Percentiles rank a stretch among this genome's conserved stretches.
These are phyloP conservation scores for Lasiodiplodia gonubiensis DNA, from an alignment of 2,329 filamentous ascomycete genomes.

Conservation along the genomic window DNA sequence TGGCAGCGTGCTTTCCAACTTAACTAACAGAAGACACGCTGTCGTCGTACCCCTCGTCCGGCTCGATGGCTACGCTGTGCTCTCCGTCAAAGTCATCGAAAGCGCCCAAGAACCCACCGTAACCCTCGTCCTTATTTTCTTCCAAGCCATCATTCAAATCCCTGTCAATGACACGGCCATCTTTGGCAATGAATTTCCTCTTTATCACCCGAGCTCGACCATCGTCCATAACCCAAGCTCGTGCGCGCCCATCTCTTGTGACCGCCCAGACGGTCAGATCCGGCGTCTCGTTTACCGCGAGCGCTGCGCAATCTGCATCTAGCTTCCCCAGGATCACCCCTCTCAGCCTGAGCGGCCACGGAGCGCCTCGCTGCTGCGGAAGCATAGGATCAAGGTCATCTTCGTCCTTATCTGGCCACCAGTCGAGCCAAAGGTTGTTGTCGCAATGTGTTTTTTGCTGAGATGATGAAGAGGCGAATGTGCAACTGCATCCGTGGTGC, in stretches of 20 bases:
- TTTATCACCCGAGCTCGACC: slow-evolving; percentile 20
- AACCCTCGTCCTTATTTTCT: neutral
- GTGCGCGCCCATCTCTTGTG: slow-evolving; percentile 50
- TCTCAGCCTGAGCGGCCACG: slow-evolving; percentile 58
- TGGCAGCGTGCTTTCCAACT: neutral
- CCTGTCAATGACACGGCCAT: slow-evolving; percentile 37
- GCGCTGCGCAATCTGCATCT: slow-evolving; percentile 52
- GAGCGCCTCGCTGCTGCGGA: neutral
- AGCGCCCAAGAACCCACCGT: neutral
- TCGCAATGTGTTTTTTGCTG: neutral
- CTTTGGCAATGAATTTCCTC: slow-evolving; percentile 34
- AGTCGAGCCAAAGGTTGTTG: slow-evolving; percentile 30
- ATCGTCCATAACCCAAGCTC: slow-evolving; percentile 54
- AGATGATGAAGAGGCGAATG: neutral
- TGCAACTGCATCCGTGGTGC: slow-evolving; percentile 1
- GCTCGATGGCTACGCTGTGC: neutral
- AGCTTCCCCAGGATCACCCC: slow-evolving; percentile 58
- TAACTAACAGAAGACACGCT: neutral
- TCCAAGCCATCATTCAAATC: neutral
- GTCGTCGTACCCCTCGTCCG: neutral
- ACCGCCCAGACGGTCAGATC: slow-evolving; percentile 62
- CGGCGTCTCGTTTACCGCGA: slow-evolving; percentile 55
- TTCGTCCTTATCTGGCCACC: slow-evolving; percentile 20
- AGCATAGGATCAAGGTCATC: slow-evolving; percentile 32
- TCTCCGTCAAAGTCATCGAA: slow-evolving; percentile 14